Base-by-base conservation (phyloP, 2,329 filamentous ascomycete genomes). In the Pestalotiopsis fici region DNA sequence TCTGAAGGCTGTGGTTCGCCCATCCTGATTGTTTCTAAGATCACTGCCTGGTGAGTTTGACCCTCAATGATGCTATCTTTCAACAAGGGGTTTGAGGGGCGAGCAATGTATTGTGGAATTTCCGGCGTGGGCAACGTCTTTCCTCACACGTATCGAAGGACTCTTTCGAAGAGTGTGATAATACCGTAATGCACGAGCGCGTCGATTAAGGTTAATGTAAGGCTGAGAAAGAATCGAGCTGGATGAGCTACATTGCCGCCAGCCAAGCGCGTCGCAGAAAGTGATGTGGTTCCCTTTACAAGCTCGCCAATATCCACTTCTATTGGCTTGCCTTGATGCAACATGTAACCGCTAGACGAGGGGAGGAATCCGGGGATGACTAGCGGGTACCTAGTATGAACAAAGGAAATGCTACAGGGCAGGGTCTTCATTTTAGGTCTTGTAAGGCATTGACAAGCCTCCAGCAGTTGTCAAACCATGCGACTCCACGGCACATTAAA, bases 221-320 rank as follows among this genome's bases (percentile, higher is more conserved):
- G 39, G 67, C 64, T 67, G 63, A 69, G 66, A 67, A 50, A 18
- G n/a, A n/a, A 18, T 7, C 15, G 43, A 50, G 6, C 31, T 35
- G 18, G 18, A 50, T 18, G 21, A 50, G 43, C 43, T n/a, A n/a
- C 43, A 7, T 50, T 50, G 9, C 43, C 15, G 18, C 43, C 31
- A 35, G 31, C 18, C n/a, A 50, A 50, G 43, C 43, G 43, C 43
- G 43, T 23, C 21, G 43, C 43, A 50, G 18, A 50, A 50, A 50
- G 43, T 18, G n/a, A n/a, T n/a, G n/a, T 50, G 43, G 43, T 50
- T 50, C 43, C 43, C 21, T 50, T 50, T 50, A 15, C 43, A 15
- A 50, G 43, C 43, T 50, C 43, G 18, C 21, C n/a, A 50, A 50
- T 50, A 21, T 50, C 43, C 43, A 21, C 43, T 35, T 35, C 31